These are phyloP conservation scores for Saururus chinensis DNA, from an alignment of 164 flowering plant genomes.

Conservation along the genomic window DNA sequence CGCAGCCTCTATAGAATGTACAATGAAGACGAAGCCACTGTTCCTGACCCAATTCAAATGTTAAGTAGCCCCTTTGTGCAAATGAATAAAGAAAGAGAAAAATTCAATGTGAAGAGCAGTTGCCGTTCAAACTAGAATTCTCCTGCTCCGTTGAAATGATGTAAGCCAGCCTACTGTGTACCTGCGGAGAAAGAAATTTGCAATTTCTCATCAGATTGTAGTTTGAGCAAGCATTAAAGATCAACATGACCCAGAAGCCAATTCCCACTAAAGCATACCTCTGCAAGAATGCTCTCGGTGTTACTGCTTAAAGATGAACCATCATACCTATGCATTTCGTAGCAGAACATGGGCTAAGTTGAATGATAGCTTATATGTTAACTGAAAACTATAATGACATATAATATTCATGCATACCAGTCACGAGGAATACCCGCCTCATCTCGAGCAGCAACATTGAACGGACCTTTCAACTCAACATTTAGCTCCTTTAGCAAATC, in stretches of 20 bases:
- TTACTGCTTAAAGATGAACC: conserved; percentile 19
- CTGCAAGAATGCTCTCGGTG: conserved; percentile 36
- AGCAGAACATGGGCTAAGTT: background rate
- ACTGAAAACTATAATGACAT: background rate
- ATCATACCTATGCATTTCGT: conserved; percentile 51
- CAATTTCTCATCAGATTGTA: background rate
- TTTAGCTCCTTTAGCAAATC: conserved; percentile 64
- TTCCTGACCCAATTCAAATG: no score
- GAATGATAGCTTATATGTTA: no score
- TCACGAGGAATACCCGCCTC: conserved; percentile 93
- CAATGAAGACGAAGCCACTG: no score
- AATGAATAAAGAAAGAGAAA: no score
- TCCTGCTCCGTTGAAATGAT: conserved; percentile 72
- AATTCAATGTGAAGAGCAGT: background rate
- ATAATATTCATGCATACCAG: conserved; percentile 33
- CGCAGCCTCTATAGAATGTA: no score
- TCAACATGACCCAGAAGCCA: background rate
- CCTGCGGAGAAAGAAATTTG: conserved; percentile 28
- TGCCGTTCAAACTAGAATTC: conserved; percentile 36
- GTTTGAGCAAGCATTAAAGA: background rate
- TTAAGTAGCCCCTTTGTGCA: no score
- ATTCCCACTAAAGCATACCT: conserved; percentile 26
- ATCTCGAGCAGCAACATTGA: conserved; percentile 82
- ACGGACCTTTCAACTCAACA: conserved; percentile 90
- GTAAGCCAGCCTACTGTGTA: conserved; percentile 63